Percentiles rank a stretch among this genome's conserved stretches.
phyloP scores from a whole-genome alignment of 163 green algal genomes.

The Chlamydomonas reinhardtii region DNA sequence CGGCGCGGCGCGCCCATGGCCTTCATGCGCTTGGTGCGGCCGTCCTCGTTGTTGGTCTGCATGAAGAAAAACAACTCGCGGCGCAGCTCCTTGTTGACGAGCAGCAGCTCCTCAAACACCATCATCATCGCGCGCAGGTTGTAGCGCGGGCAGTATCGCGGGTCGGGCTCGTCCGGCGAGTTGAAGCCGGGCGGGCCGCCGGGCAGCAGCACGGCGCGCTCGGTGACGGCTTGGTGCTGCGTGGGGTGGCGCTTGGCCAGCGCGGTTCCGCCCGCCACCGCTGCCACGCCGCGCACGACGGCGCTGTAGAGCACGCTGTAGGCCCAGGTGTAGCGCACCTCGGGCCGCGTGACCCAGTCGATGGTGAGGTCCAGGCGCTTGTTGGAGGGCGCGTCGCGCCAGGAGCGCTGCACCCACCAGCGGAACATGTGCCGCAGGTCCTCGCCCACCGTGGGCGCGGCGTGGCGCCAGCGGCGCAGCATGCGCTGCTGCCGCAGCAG shows the following conservation, averaged over 20 bases:
- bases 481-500: slow-evolving; percentile 1
- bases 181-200: not conserved
- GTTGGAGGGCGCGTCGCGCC: slow-evolving; percentile 20
- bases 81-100: slow-evolving; percentile 24
- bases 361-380: slow-evolving; percentile 41
- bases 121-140: slow-evolving; percentile 28
- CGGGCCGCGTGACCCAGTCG: slow-evolving; percentile 41
- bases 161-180: slow-evolving; percentile 14
- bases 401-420: slow-evolving; percentile 5
- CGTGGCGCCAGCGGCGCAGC: not conserved
- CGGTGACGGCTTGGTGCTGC: slow-evolving; percentile 32
- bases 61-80: slow-evolving; percentile 40
- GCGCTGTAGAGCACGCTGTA: slow-evolving; percentile 44
- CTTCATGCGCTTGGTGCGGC: slow-evolving; percentile 21
- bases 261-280: slow-evolving; percentile 3
- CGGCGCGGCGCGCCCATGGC: not conserved
- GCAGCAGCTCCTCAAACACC: slow-evolving; percentile 28
- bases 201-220: slow-evolving; percentile 35
- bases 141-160: slow-evolving; percentile 33
- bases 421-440: slow-evolving; percentile 13
- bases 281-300: slow-evolving; percentile 37
- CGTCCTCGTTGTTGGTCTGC: slow-evolving; percentile 24
- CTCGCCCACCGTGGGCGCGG: not conserved
- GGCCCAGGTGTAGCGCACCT: slow-evolving; percentile 40
- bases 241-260: slow-evolving; percentile 29